Conservation (phyloP, 2,329 filamentous ascomycete species). For the Nigrospora sphaerica region DNA sequence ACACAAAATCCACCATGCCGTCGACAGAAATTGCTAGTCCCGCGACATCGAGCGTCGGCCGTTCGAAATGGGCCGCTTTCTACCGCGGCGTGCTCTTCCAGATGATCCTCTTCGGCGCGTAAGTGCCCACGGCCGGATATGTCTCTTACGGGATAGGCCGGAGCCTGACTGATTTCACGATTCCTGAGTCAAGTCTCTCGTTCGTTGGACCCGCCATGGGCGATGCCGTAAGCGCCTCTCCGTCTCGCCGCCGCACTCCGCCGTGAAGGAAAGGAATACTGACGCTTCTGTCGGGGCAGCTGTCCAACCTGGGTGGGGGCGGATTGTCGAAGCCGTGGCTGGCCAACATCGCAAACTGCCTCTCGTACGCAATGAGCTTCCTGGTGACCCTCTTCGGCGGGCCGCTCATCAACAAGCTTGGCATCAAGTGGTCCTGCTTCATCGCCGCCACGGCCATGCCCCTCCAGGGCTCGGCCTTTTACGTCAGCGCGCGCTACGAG, state of each 20-base stretch:
- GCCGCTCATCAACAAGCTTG: constrained; percentile 29
- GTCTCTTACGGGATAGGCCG: background rate
- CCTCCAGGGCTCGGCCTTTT: constrained; percentile 24
- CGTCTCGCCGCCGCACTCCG: background rate
- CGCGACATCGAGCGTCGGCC: background rate
- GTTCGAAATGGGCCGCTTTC: background rate
- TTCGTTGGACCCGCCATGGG: background rate
- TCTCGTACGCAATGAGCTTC: background rate
- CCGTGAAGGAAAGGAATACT: background rate
- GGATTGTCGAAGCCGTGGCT: background rate
- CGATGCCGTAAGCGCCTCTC: background rate
- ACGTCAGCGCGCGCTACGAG: constrained; percentile 20
- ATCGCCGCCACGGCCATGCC: constrained; percentile 26
- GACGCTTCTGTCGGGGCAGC: background rate
- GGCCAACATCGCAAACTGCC: background rate
- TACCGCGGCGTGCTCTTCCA: constrained; percentile 1
- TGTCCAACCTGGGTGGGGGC: background rate
- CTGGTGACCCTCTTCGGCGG: constrained; percentile 17
- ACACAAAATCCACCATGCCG: background rate
- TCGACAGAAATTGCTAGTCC: background rate
- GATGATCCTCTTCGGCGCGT: constrained; percentile 1
- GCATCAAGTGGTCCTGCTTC: constrained; percentile 27
- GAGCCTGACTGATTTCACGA: background rate
- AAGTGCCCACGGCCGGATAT: background rate
- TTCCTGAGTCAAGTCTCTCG: background rate